Evolutionary conservation across 257 asterid species (phyloP).

Genomic region (Eucommia ulmoides): DNA sequence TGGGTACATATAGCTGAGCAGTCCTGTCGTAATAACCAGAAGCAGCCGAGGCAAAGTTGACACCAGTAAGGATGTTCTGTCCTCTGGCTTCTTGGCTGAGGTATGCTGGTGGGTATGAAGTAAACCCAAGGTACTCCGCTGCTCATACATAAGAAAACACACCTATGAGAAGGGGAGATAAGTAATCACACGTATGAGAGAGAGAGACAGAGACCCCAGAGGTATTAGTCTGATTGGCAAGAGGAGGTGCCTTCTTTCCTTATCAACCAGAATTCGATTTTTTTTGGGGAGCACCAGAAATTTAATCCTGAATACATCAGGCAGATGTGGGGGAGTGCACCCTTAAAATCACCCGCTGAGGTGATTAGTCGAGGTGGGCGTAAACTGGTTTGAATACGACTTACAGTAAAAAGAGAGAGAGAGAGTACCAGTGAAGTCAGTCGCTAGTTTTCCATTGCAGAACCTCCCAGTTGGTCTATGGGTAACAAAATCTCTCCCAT

Average conservation of each 20-base stretch:
- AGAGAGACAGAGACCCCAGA: neutral
- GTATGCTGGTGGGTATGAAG: slow-evolving; percentile 69
- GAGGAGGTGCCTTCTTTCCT: no score
- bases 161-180: no score
- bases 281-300: no score
- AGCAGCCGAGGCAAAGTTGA: slow-evolving; percentile 85
- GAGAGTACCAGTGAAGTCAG: slow-evolving; percentile 57
- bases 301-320: no score
- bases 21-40: slow-evolving; percentile 78
- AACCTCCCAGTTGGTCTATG: slow-evolving; percentile 83
- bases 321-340: no score
- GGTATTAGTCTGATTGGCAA: no score
- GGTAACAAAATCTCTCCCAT: slow-evolving; percentile 64
- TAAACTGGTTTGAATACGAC: no score
- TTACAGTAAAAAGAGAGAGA: neutral
- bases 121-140: slow-evolving; percentile 82
- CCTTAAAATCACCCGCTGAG: no score
- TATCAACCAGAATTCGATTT: no score
- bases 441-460: slow-evolving; percentile 86
- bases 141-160: no score
- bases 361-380: no score
- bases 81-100: slow-evolving; percentile 55
- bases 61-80: slow-evolving; percentile 40
- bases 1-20: slow-evolving; percentile 51
- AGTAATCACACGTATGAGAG: no score